phyloP scores from a whole-genome alignment of 2,329 filamentous ascomycete species.

The Apiospora marii region DNA sequence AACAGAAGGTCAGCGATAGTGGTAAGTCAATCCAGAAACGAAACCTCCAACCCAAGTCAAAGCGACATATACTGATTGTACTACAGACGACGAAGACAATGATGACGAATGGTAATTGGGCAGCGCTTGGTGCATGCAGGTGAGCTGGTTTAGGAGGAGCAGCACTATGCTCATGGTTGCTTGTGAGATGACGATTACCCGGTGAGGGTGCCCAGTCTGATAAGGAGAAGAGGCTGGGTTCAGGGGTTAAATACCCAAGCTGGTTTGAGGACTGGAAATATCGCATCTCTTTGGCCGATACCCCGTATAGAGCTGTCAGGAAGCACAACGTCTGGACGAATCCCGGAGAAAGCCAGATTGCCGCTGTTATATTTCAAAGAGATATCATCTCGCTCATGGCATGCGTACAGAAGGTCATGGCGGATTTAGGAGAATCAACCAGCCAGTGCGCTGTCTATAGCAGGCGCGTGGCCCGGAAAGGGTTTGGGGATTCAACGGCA shows the following conservation, averaged over 20 bases:
- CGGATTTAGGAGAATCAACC: not conserved
- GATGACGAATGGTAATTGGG: conserved; percentile 75
- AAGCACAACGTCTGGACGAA: not conserved
- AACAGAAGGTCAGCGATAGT: conserved; percentile 93
- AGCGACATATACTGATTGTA: conserved; percentile 13
- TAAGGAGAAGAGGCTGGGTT: not conserved
- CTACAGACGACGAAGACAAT: conserved; percentile 76
- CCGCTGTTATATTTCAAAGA: not conserved
- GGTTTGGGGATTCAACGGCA: not conserved
- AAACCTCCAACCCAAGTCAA: conserved; percentile 13
- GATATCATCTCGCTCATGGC: not conserved
- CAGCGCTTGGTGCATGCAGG: conserved; percentile 6
- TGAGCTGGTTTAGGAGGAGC: not conserved
- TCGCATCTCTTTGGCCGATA: not conserved
- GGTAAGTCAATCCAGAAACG: conserved; percentile 68
- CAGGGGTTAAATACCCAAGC: not conserved
- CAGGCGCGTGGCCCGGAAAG: not conserved
- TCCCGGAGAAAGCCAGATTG: not conserved
- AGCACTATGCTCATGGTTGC: not conserved
- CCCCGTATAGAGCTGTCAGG: not conserved
- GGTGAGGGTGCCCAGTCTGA: not conserved
- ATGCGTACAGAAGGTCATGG: not conserved
- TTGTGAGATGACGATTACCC: not conserved
- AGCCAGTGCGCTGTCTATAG: not conserved
- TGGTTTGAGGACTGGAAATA: not conserved